phyloP scores from a whole-genome alignment of 1,284 basidiomycete genomes.

The Leccinum solheimii region DNA sequence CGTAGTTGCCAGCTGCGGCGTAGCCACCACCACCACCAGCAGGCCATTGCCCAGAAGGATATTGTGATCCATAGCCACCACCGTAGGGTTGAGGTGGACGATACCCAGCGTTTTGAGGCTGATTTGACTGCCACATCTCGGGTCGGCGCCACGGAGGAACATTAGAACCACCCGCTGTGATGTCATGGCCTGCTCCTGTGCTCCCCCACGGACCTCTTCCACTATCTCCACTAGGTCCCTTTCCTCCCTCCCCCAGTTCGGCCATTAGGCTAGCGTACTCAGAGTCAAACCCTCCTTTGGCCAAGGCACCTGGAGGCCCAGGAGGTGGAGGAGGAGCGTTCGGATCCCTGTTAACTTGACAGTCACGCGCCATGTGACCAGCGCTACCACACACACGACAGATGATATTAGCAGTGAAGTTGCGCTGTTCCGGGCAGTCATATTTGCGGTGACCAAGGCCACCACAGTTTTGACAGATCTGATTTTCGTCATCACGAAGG shows the following conservation, averaged over 20 bases:
- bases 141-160: conserved; percentile 86
- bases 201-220: conserved; percentile 62
- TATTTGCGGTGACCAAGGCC: conserved; percentile 94
- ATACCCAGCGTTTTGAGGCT: conserved; percentile 50
- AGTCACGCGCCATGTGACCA: conserved; percentile 97
- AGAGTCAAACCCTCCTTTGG: conserved; percentile 84
- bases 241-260: conserved; percentile 88
- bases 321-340: conserved; percentile 48
- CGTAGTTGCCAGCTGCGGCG: conserved; percentile 33
- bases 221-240: conserved; percentile 54
- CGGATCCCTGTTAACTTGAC: conserved; percentile 81
- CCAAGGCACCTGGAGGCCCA: conserved; percentile 41
- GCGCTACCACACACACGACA: conserved; percentile 94
- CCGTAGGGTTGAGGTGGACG: conserved; percentile 52
- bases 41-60: conserved; percentile 41
- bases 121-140: conserved; percentile 72
- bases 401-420: conserved; percentile 97
- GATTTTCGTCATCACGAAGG: conserved; percentile 98
- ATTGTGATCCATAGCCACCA: conserved; percentile 41
- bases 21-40: conserved; percentile 49
- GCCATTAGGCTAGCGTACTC: conserved; percentile 98
- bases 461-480: conserved; percentile 98
- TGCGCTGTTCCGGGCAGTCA: conserved; percentile 94
- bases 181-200: conserved; percentile 64
- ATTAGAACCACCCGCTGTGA: conserved; percentile 76